These are phyloP conservation scores for Oryza longistaminata DNA, from an alignment of 176 grass and related monocot species.

Conservation along the genomic window DNA sequence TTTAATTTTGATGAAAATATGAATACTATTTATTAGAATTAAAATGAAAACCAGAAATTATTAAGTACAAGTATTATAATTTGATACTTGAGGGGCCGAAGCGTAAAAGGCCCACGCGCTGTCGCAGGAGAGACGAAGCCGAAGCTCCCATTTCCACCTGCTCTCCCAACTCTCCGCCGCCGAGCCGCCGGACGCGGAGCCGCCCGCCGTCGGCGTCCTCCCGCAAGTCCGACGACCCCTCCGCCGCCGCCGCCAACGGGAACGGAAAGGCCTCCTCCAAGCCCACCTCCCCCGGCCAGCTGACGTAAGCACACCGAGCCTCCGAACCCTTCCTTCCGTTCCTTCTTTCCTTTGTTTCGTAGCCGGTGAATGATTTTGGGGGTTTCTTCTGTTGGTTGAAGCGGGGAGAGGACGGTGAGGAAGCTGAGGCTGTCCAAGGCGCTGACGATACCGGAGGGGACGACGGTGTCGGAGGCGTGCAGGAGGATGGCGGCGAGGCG, in stretches of 20 bases:
- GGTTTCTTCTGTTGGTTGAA: conserved; percentile 27
- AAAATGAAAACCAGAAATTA: neutral
- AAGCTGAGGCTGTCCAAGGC: conserved; percentile 91
- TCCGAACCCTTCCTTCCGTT: neutral
- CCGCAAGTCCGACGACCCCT: conserved; percentile 48
- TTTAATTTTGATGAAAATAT: too few relatives aligned
- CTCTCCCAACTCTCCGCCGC: conserved; percentile 32
- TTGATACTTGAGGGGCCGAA: neutral
- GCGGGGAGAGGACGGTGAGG: conserved; percentile 95
- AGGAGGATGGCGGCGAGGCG: conserved; percentile 81
- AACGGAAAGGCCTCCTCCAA: conserved; percentile 64
- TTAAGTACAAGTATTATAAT: too few relatives aligned
- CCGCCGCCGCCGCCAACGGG: conserved; percentile 39
- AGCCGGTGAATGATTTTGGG: conserved; percentile 3
- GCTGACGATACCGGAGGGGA: conserved; percentile 88
- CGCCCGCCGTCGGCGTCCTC: conserved; percentile 47
- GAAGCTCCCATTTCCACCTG: conserved; percentile 24
- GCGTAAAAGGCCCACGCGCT: conserved; percentile 20
- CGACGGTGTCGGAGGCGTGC: conserved; percentile 86
- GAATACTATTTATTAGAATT: too few relatives aligned
- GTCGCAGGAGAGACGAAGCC: conserved; percentile 19
- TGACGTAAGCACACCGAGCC: conserved; percentile 36
- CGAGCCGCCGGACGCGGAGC: conserved; percentile 43
- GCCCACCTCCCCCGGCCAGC: conserved; percentile 39
- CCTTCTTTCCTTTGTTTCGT: neutral